phyloP scores from a whole-genome alignment of 345 rosid genomes.

The Eucalyptus caleyi region DNA sequence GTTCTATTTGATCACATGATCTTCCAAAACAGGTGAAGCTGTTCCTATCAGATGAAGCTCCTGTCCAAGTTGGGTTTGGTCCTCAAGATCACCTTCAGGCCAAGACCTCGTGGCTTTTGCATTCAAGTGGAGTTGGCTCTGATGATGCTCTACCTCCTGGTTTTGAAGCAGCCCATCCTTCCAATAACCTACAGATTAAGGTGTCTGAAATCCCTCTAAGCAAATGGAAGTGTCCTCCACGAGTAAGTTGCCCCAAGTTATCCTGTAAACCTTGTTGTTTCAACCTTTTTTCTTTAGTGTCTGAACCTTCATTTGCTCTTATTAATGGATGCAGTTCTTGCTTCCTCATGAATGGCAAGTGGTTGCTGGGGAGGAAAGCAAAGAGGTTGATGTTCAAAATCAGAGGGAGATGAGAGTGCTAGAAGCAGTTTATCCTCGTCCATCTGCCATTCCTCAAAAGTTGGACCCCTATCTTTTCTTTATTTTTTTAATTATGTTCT shows the following conservation, averaged over 20 bases:
- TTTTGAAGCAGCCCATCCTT: conserved; percentile 56
- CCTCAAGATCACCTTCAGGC: conserved; percentile 96
- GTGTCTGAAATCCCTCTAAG: conserved; percentile 58
- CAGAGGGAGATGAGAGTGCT: conserved; percentile 88
- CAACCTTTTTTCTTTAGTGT: not conserved
- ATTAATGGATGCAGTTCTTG: conserved; percentile 30
- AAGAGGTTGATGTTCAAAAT: conserved; percentile 56
- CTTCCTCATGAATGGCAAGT: conserved; percentile 61
- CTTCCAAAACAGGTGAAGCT: conserved; percentile 39
- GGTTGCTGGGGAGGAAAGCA: conserved; percentile 85
- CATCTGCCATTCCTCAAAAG: conserved; percentile 84
- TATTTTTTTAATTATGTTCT: not conserved
- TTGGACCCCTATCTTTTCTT: conserved; percentile 6
- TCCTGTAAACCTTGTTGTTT: not conserved
- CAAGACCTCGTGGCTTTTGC: conserved; percentile 42
- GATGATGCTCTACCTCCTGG: conserved; percentile 89
- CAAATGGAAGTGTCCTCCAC: conserved; percentile 65
- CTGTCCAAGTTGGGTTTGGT: conserved; percentile 72
- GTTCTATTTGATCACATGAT: not conserved
- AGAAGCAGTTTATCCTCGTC: conserved; percentile 92
- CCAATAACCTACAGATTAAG: conserved; percentile 33
- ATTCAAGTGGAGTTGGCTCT: conserved; percentile 20
- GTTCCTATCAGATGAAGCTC: conserved; percentile 82
- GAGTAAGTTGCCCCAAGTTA: conserved; percentile 23
- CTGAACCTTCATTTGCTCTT: not conserved